Conservation (phyloP, 1,284 basidiomycete genomes). For the Xanthoconium separans region DNA sequence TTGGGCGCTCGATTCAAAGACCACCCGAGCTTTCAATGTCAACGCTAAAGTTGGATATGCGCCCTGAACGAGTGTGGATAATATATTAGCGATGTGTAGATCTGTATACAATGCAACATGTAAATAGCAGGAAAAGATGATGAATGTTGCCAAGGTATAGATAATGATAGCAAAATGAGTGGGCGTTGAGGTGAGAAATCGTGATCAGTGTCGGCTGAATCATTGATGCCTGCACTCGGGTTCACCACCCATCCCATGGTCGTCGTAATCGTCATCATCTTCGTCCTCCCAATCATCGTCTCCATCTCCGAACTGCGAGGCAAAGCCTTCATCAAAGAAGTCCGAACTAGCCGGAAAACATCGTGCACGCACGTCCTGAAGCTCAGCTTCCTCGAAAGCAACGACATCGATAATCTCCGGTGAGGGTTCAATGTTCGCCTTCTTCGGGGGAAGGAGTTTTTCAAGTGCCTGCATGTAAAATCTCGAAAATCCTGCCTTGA, state of each 20-base stretch:
- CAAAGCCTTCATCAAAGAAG: constrained; percentile 72
- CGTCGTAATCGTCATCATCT: constrained; percentile 55
- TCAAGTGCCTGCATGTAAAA: constrained; percentile 51
- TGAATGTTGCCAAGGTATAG: constrained; percentile 17
- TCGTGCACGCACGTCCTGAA: constrained; percentile 76
- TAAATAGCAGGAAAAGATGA: constrained; percentile 22
- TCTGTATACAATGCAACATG: constrained; percentile 30
- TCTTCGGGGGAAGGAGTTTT: constrained; percentile 72
- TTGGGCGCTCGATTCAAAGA: constrained; percentile 58
- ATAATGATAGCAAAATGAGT: constrained; percentile 14
- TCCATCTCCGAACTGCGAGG: constrained; percentile 68
- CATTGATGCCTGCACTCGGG: constrained; percentile 70
- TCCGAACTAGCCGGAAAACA: constrained; percentile 64
- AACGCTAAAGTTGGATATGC: constrained; percentile 37
- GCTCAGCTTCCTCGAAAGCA: constrained; percentile 70
- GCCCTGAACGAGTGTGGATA: constrained; percentile 8
- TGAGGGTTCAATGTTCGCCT: constrained; percentile 65
- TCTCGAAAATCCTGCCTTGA: not conserved
- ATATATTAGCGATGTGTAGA: constrained; percentile 23
- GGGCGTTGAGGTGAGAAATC: constrained; percentile 9
- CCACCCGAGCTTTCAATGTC: constrained; percentile 44
- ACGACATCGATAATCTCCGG: constrained; percentile 73
- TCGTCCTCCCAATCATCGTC: constrained; percentile 68
- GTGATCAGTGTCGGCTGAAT: constrained; percentile 15
- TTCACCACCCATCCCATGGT: constrained; percentile 42